Base-by-base conservation (phyloP, 257 asterid species). In the Knoxia roxburghii region DNA sequence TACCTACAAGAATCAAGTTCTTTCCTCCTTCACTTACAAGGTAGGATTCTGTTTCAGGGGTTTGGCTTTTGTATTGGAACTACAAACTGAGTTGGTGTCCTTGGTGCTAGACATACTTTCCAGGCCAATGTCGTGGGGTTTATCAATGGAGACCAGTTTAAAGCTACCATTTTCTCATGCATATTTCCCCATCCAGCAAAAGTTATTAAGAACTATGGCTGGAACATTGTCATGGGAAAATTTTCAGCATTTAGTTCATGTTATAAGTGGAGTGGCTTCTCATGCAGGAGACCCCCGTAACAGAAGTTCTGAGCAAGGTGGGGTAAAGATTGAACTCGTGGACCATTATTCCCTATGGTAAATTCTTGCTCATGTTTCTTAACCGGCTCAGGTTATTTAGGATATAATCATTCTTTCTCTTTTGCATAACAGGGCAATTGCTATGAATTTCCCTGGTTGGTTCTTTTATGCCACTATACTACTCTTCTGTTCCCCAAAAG, bases 111-210 rank as follows among this genome's bases (percentile, higher is more conserved):
- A 90, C 71, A 69, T 90, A 65, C 61, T 80, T 73, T 84, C 88
- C 75, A 81, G 94, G 76, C 97, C 95, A 6, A 83, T 80, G 90
- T 68, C 83, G 81, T 90, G 97, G 97, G 97, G 90, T 67, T 59
- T 90, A 71, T 79, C 94, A 43, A 73, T 77, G 79, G 97, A 87
- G 58, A 71, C 76, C 59, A 93, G 88, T 65, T 77, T 81, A 37
- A 80, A 81, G 72, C 82, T 90, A 65, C 89, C 89, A 77, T 84
- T 84, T 81, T 81, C 91, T 67, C 78, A 64, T 77, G 87, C 91
- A 52, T 90, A 90, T 81, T 86, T 90, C 55, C 87, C 95, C 49
- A 49, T 72, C 61, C 79, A 77, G 72, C 82, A 82, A 68, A 76
- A 68, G 33, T 72, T 80, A 46, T 54, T 83, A 60, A 83, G 79